Evolutionary conservation across 192 early-diverging fungal species (phyloP), one percentile per base, ranked within the genome.

Genomic region (Backusella tarrabulga): DNA sequence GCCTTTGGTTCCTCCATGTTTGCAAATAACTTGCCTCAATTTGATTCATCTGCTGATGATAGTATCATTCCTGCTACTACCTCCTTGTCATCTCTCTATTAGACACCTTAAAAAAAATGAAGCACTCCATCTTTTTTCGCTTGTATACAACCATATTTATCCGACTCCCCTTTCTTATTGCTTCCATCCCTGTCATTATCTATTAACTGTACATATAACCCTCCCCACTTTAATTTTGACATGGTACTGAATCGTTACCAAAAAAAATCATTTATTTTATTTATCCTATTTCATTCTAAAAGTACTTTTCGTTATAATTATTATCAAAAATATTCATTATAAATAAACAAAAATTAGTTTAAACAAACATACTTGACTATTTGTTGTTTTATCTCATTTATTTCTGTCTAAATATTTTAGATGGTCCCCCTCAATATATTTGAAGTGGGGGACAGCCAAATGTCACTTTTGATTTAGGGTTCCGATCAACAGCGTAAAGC

Each of bases 1-100:
- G 67, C 76, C 17, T 78, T 82, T 73, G 77, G 80, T 19, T 75
- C 69, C 17, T 63, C 80, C 23, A 46, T 78, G 32, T 68, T 82
- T 34, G 8, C 60, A 38, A 63, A 63, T 5, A 23, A 14, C 26
- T 3, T 63, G 23, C 4, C 56, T 63, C 56, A 29, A 63, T 29
- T 29, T 63, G 56, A 63, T 14, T 35, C 56, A 21, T 52, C 56
- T 68, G 74, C 60, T 32, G 67, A 34, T n/a, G 42, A 44, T 50
- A 19, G 40, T 44, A 44, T 71, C 40, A 40, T 41, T 40, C 67
- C 29, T 35, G 6, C 67, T 6, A n/a, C 67, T 68, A 63, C 56
- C 21, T 26, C 56, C 9, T 63, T 63, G 26, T 63, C 56, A 63
- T 63, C 56, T 63, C 56, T 63, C 3, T 63, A 63, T 63, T 63